Conservation (phyloP, 2,329 filamentous ascomycete genomes). For the Pestalotiopsis sp. region DNA sequence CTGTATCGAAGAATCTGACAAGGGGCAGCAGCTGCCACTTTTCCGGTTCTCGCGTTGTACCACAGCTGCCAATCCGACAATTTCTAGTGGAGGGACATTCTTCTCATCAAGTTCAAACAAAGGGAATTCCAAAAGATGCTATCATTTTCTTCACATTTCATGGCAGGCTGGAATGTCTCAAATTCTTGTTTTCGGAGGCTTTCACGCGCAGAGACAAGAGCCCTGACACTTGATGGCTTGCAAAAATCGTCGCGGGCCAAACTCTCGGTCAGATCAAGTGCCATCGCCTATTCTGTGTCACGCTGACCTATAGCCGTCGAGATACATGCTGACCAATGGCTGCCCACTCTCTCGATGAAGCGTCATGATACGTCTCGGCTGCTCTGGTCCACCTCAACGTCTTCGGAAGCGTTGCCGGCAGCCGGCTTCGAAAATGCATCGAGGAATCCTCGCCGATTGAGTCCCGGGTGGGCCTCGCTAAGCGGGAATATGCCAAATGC, state of each 20-base stretch:
- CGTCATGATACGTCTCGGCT: background rate
- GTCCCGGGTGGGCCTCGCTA: conserved; percentile 6
- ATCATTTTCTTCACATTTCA: no score
- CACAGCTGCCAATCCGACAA: no score
- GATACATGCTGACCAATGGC: background rate
- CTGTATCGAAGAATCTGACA: background rate
- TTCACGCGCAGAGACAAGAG: background rate
- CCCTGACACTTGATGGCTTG: background rate
- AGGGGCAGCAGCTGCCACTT: background rate
- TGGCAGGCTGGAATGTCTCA: no score
- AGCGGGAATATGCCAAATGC: conserved; percentile 12
- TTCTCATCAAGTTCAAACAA: no score
- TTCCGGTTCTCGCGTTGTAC: no score
- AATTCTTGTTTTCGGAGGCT: no score
- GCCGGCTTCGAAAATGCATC: background rate
- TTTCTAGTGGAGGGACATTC: no score
- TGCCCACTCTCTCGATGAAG: background rate
- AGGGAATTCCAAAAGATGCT: no score
- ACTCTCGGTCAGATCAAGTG: background rate
- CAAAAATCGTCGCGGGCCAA: background rate
- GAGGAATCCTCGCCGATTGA: background rate
- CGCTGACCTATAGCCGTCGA: background rate
- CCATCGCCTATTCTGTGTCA: background rate
- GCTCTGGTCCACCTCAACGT: background rate
- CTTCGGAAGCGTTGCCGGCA: background rate